These are phyloP conservation scores for Apocynum venetum DNA, from an alignment of 257 asterid species.

Conservation along the genomic window DNA sequence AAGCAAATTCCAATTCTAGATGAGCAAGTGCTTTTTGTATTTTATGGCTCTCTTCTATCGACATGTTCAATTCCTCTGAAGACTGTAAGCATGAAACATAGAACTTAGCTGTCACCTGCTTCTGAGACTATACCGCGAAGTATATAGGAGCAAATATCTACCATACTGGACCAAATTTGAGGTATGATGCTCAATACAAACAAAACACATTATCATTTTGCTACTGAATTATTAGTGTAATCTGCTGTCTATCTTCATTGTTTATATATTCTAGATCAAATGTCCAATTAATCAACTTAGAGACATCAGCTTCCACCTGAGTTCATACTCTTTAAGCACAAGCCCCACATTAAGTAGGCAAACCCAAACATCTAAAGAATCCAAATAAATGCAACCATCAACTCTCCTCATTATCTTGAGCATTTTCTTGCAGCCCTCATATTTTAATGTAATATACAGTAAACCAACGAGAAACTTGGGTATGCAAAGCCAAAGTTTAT, in stretches of 20 bases:
- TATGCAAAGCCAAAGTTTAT: neutral
- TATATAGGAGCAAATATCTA: neutral
- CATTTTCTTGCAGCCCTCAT: neutral
- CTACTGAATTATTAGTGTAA: neutral
- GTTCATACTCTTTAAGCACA: neutral
- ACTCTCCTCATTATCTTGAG: neutral
- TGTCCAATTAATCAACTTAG: neutral
- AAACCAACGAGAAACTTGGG: neutral
- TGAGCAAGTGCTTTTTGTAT: slow-evolving; percentile 41
- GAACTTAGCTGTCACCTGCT: neutral
- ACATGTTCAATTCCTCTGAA: slow-evolving; percentile 37
- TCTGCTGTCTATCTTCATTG: neutral
- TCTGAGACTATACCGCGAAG: neutral
- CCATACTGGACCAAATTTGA: neutral
- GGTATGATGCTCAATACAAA: neutral
- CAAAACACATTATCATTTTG: neutral
- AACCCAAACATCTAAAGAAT: neutral
- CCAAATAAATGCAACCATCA: neutral
- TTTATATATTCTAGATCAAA: neutral
- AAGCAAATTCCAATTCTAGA: slow-evolving; percentile 28
- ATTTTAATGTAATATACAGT: neutral
- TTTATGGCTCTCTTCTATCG: slow-evolving; percentile 55
- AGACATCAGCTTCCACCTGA: neutral
- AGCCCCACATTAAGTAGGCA: neutral
- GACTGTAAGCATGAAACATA: slow-evolving; percentile 40